A percentile compares a stretch with the other conserved stretches of the same genome.
Evolutionary conservation across 1,284 basidiomycete genomes (phyloP).

Genomic region (Melampsora abietis-canadensis): DNA sequence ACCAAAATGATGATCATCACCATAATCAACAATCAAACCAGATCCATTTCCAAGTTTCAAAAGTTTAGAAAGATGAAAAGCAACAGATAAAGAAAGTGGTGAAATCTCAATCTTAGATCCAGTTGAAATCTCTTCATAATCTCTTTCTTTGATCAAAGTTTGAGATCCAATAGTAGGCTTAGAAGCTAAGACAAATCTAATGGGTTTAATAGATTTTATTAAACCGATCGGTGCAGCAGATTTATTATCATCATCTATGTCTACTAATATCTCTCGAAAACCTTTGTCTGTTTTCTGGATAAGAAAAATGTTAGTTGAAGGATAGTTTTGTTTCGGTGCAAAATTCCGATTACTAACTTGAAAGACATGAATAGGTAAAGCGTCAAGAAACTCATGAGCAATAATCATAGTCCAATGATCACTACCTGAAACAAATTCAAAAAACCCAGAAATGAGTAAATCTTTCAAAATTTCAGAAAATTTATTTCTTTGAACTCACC

Average conservation of each 20-base stretch:
- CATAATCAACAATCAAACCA: constrained; percentile 87
- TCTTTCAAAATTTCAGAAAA: not conserved
- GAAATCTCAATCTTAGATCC: constrained; percentile 77
- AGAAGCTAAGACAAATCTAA: constrained; percentile 68
- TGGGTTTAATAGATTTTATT: constrained; percentile 48
- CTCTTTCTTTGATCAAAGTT: constrained; percentile 60
- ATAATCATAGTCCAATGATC: constrained; percentile 77
- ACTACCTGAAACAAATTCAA: constrained; percentile 45
- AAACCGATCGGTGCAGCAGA: not conserved
- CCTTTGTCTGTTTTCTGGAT: constrained; percentile 58
- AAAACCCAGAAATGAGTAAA: not conserved
- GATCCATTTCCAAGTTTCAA: constrained; percentile 60
- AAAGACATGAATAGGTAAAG: constrained; percentile 84
- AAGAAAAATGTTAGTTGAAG: not conserved
- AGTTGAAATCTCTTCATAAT: constrained; percentile 57
- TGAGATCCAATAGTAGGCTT: constrained; percentile 65
- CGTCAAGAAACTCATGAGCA: constrained; percentile 98
- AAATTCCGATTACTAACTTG: constrained; percentile 71
- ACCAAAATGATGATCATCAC: constrained; percentile 67
- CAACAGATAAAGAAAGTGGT: constrained; percentile 66
- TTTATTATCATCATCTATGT: constrained; percentile 52
- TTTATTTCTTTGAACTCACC: constrained; percentile 48
- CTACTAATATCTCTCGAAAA: constrained; percentile 83
- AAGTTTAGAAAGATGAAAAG: constrained; percentile 65
- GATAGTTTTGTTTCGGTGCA: constrained; percentile 47